These are phyloP conservation scores for Lineolata rhizophorae DNA, from an alignment of 495 filamentous ascomycete genomes.

Conservation along the genomic window DNA sequence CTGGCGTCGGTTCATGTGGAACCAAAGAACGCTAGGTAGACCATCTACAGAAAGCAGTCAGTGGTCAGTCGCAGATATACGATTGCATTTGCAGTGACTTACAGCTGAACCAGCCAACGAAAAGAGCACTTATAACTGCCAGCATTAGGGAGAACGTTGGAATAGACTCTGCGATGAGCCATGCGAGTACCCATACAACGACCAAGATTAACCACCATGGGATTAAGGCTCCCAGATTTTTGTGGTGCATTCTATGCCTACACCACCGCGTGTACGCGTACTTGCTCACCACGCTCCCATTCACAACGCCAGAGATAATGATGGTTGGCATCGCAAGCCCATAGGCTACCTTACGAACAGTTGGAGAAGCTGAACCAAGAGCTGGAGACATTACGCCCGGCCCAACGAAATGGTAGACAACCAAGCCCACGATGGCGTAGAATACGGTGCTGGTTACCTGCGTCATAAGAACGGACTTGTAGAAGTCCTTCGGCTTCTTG, in stretches of 20 bases:
- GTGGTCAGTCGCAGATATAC: neutral
- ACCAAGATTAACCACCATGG: slow-evolving; percentile 13
- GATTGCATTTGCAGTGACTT: neutral
- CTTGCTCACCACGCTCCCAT: slow-evolving; percentile 25
- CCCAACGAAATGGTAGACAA: slow-evolving; percentile 61
- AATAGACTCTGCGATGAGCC: slow-evolving; percentile 15
- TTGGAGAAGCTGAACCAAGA: slow-evolving; percentile 35
- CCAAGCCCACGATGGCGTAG: slow-evolving; percentile 41
- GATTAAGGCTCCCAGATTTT: slow-evolving; percentile 5
- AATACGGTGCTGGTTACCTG: slow-evolving; percentile 42
- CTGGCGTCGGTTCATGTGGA: slow-evolving; percentile 6
- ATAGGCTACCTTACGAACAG: slow-evolving; percentile 51
- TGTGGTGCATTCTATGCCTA: slow-evolving; percentile 5
- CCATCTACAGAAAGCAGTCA: slow-evolving; percentile 5
- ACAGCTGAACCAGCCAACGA: slow-evolving; percentile 10
- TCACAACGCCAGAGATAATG: slow-evolving; percentile 47
- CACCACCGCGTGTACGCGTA: slow-evolving; percentile 12
- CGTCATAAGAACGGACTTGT: slow-evolving; percentile 33
- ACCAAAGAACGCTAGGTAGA: slow-evolving; percentile 5
- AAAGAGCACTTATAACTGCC: slow-evolving; percentile 12
- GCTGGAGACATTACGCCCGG: slow-evolving; percentile 43
- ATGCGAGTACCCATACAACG: slow-evolving; percentile 9
- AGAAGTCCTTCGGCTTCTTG: slow-evolving; percentile 34
- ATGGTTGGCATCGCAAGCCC: slow-evolving; percentile 61
- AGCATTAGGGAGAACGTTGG: slow-evolving; percentile 15